Percentiles rank a stretch among this genome's conserved stretches.
These are phyloP conservation scores for Lactarius quietus DNA, from an alignment of 768 basidiomycete species.

Conservation along the genomic window DNA sequence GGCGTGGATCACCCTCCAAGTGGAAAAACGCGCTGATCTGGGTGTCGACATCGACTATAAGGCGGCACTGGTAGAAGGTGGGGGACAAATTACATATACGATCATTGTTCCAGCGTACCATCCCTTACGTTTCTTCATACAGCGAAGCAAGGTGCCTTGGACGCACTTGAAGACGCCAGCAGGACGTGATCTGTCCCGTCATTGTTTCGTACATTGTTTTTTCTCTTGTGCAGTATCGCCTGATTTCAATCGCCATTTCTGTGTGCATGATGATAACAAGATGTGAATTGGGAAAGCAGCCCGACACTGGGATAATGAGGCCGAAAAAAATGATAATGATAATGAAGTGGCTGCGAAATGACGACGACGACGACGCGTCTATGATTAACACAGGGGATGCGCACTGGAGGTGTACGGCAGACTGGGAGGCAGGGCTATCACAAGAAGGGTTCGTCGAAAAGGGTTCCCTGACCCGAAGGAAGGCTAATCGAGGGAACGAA, in stretches of 20 bases:
- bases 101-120: not conserved
- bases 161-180: slow-evolving; percentile 6
- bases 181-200: not conserved
- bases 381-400: not conserved
- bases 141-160: slow-evolving; percentile 8
- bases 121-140: not conserved
- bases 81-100: not conserved
- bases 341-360: not conserved
- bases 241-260: not conserved
- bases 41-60: slow-evolving; percentile 9
- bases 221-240: not conserved
- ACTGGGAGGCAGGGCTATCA: not conserved
- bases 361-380: not conserved
- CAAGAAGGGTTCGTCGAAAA: not conserved
- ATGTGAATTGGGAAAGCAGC: not conserved
- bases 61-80: slow-evolving; percentile 7
- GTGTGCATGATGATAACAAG: not conserved
- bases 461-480: not conserved
- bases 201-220: not conserved
- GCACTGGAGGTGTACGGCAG: not conserved
- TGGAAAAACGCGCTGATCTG: not conserved
- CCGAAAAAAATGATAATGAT: not conserved
- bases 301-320: not conserved
- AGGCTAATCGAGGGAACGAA: no score
- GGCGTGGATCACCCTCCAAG: slow-evolving; percentile 14